Conservation (phyloP, 2,329 filamentous ascomycete species). For the Lasiodiplodia hormozganensis region DNA sequence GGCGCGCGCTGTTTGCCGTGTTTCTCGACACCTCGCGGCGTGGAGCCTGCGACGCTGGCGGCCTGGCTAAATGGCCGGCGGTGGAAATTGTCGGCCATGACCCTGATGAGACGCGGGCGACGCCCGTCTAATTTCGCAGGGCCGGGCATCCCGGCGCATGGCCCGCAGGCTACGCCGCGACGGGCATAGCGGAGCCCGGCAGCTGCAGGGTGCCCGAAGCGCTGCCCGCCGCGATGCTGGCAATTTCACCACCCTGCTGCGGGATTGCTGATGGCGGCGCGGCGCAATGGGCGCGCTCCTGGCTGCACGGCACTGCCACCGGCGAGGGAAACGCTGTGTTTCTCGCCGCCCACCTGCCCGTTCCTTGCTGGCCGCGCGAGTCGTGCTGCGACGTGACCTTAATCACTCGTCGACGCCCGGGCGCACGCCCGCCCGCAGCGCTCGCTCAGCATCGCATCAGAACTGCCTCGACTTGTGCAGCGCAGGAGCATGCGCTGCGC, state of each 20-base stretch:
- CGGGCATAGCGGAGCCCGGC: not conserved
- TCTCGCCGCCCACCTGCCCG: slow-evolving; percentile 25
- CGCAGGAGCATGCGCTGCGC: slow-evolving; percentile 1
- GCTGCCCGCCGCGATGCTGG: slow-evolving; percentile 21
- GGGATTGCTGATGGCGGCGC: slow-evolving; percentile 21
- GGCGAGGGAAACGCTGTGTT: slow-evolving; percentile 26
- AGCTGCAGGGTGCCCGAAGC: slow-evolving; percentile 23
- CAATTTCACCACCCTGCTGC: slow-evolving; percentile 15
- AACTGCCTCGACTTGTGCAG: not conserved
- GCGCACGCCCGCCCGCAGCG: not conserved
- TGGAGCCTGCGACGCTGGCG: slow-evolving; percentile 21
- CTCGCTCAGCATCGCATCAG: slow-evolving; percentile 3
- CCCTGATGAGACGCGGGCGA: slow-evolving; percentile 26
- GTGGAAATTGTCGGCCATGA: slow-evolving; percentile 24
- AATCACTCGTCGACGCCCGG: slow-evolving; percentile 19
- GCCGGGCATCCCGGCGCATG: slow-evolving; percentile 14
- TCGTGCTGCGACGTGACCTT: slow-evolving; percentile 27
- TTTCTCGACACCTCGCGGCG: not conserved
- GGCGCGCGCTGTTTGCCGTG: not conserved
- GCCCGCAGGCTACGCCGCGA: slow-evolving; percentile 19
- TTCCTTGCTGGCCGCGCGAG: slow-evolving; percentile 23
- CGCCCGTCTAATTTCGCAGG: slow-evolving; percentile 26
- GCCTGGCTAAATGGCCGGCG: slow-evolving; percentile 22
- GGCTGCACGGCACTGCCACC: slow-evolving; percentile 24
- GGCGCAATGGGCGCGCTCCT: slow-evolving; percentile 14